Conservation (phyloP, 176 grass and related monocot genomes). For the maize (Zea mays) region DNA sequence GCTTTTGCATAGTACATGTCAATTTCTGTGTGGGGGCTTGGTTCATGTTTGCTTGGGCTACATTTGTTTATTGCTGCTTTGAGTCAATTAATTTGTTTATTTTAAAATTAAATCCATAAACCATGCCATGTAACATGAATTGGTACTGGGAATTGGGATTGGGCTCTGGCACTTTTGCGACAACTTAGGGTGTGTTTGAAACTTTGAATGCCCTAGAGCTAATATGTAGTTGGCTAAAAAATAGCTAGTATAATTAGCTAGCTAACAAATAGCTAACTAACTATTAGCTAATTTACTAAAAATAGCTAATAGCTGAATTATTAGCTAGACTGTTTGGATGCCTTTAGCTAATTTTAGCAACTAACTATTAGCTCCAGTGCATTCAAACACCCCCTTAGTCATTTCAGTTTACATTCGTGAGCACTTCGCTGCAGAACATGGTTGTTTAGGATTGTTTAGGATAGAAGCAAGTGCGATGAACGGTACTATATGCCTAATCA, state of each 20-base stretch:
- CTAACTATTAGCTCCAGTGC: too few species aligned
- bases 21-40: neutral
- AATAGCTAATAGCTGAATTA: too few species aligned
- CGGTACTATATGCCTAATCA: neutral
- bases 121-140: neutral
- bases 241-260: too few species aligned
- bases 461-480: neutral
- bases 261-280: too few species aligned
- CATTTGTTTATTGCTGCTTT: neutral
- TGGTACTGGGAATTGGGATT: neutral
- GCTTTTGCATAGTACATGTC: neutral
- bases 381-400: too few species aligned
- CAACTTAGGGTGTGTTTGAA: too few species aligned
- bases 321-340: too few species aligned
- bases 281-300: too few species aligned
- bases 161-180: neutral
- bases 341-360: too few species aligned
- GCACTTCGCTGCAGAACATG: neutral
- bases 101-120: neutral
- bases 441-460: neutral
- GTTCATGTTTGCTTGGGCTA: slow-evolving; percentile 1
- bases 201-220: too few species aligned
- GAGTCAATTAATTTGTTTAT: neutral
- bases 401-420: neutral
- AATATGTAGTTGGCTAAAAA: too few species aligned